Conservation (phyloP, 1,284 basidiomycete genomes). For the Ceratorhiza oryzae-sativae region DNA sequence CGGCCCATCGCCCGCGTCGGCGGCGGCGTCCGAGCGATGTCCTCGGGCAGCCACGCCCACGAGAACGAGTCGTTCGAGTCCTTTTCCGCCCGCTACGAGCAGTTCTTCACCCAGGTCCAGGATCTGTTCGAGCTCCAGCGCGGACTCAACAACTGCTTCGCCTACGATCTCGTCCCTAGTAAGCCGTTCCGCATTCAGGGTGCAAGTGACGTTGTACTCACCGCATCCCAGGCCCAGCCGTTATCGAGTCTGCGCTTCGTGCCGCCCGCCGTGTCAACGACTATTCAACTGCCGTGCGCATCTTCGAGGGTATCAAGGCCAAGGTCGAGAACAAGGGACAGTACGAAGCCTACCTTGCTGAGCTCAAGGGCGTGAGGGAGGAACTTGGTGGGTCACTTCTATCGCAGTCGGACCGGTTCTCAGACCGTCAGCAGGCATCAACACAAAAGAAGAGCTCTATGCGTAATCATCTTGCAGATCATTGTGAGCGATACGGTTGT, state of each 20-base stretch:
- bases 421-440: conserved; percentile 49
- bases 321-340: conserved; percentile 96
- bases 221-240: conserved; percentile 63
- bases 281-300: conserved; percentile 93
- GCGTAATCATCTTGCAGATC: background rate
- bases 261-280: conserved; percentile 94
- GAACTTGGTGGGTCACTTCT: conserved; percentile 78
- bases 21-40: conserved; percentile 19
- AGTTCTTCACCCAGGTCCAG: conserved; percentile 90
- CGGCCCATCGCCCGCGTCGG: conserved; percentile 14
- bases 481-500: conserved; percentile 6
- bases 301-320: conserved; percentile 91
- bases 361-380: conserved; percentile 83
- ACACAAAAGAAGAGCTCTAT: conserved; percentile 58
- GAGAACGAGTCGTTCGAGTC: conserved; percentile 92
- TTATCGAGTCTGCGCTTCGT: conserved; percentile 89
- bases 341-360: conserved; percentile 88
- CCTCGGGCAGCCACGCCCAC: conserved; percentile 55
- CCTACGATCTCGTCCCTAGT: conserved; percentile 92
- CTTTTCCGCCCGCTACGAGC: conserved; percentile 92
- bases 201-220: background rate
- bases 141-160: conserved; percentile 99
- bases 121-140: conserved; percentile 98
- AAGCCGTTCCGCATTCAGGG: background rate
- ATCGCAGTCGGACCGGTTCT: background rate